A percentile compares a stretch with the other conserved stretches of the same genome.
phyloP scores from a whole-genome alignment of 106 monocot genomes.

The Posidonia australis region DNA sequence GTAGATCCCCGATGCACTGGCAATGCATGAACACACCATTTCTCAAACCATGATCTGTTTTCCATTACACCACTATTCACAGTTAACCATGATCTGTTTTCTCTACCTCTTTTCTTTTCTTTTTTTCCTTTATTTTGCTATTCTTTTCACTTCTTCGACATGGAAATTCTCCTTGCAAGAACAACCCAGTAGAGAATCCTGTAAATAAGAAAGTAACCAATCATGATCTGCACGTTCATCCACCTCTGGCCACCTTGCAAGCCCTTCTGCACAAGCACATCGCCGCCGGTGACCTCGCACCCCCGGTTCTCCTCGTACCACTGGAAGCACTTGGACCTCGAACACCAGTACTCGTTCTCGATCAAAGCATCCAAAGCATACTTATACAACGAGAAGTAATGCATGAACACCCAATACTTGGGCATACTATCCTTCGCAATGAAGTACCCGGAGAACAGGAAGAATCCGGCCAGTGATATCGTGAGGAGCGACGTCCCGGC shows the following conservation, averaged over 20 bases:
- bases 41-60: no score
- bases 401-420: conserved; percentile 75
- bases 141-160: conserved; percentile 38
- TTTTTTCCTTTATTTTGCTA: no score
- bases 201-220: conserved; percentile 80
- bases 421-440: conserved; percentile 75
- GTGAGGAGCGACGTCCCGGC: conserved; percentile 76
- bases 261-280: conserved; percentile 47
- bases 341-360: conserved; percentile 82
- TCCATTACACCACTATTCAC: no score
- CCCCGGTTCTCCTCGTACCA: conserved; percentile 20
- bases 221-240: conserved; percentile 57
- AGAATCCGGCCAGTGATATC: conserved; percentile 82
- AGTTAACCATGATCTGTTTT: no score
- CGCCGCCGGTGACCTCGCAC: conserved; percentile 52
- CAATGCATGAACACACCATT: no score
- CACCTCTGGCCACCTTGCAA: conserved; percentile 45
- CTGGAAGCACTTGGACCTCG: conserved; percentile 46
- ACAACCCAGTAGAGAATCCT: conserved; percentile 69
- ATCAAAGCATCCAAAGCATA: conserved; percentile 82
- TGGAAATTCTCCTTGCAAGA: conserved; percentile 48
- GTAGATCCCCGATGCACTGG: no score
- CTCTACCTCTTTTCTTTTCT: no score
- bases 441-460: conserved; percentile 96
- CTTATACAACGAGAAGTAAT: conserved; percentile 81